Conservation (phyloP, 2,329 filamentous ascomycete genomes). For the Sarocladiaceae sp. region DNA sequence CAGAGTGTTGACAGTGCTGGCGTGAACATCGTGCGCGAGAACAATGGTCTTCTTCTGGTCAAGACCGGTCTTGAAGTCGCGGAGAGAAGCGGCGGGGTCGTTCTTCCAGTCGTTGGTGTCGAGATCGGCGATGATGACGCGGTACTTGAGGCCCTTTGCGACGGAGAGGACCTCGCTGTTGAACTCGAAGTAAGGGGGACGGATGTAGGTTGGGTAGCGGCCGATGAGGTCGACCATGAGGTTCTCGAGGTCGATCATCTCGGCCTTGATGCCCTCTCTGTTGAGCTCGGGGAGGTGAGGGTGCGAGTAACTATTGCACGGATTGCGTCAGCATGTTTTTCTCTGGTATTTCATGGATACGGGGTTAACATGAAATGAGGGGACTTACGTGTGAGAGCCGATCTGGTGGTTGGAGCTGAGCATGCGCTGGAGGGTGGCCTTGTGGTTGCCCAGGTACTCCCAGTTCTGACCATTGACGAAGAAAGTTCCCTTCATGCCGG, state of each 20-base stretch:
- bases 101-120: slow-evolving; percentile 53
- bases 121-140: slow-evolving; percentile 49
- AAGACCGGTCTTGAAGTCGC: slow-evolving; percentile 24
- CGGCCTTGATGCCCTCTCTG: slow-evolving; percentile 18
- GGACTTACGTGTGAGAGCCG: slow-evolving; percentile 39
- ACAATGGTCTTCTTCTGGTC: slow-evolving; percentile 34
- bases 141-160: slow-evolving; percentile 38
- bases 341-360: neutral
- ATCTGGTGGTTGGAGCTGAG: slow-evolving; percentile 48
- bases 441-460: slow-evolving; percentile 18
- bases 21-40: slow-evolving; percentile 43
- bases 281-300: slow-evolving; percentile 26
- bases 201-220: slow-evolving; percentile 29
- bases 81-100: slow-evolving; percentile 36
- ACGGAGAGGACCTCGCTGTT: slow-evolving; percentile 23
- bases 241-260: slow-evolving; percentile 33
- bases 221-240: slow-evolving; percentile 27
- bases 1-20: slow-evolving; percentile 31
- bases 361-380: too few species aligned
- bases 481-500: slow-evolving; percentile 22
- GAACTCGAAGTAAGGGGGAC: slow-evolving; percentile 32
- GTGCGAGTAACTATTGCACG: slow-evolving; percentile 28
- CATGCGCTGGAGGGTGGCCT: slow-evolving; percentile 30
- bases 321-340: neutral
- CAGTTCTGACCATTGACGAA: slow-evolving; percentile 22